These are phyloP conservation scores for Phalaenopsis aphrodite DNA, from an alignment of 106 monocot genomes.

Conservation along the genomic window DNA sequence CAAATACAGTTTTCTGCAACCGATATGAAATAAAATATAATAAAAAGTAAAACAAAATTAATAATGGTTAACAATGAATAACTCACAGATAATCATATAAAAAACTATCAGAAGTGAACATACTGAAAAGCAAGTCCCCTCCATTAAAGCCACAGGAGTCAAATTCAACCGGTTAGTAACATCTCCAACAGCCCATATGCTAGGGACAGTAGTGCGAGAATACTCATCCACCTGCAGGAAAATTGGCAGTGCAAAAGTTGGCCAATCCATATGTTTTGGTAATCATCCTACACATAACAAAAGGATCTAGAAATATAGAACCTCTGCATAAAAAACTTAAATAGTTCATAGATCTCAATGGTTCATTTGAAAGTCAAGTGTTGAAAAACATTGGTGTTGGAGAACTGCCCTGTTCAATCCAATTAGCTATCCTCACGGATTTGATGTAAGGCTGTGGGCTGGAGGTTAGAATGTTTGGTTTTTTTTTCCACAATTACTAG, in stretches of 20 bases:
- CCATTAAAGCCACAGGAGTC: constrained; percentile 98
- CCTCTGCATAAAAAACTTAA: neutral
- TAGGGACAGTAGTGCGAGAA: constrained; percentile 75
- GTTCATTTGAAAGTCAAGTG: too few relatives aligned
- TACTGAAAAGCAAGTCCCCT: constrained; percentile 95
- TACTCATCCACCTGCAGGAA: constrained; percentile 90
- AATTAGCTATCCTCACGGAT: neutral
- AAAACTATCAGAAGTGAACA: constrained; percentile 13
- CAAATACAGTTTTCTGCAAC: constrained; percentile 98
- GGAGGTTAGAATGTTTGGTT: neutral
- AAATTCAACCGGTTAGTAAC: constrained; percentile 98
- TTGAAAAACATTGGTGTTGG: too few relatives aligned
- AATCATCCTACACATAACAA: neutral
- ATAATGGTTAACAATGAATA: neutral
- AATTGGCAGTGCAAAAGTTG: neutral
- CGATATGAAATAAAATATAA: constrained; percentile 11
- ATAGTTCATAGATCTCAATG: neutral
- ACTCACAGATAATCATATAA: neutral
- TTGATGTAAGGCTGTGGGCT: neutral
- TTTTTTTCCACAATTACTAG: neutral
- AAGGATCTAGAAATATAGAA: neutral
- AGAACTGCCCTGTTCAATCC: too few relatives aligned
- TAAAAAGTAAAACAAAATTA: neutral
- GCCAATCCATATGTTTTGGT: neutral
- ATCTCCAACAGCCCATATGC: constrained; percentile 98